Evolutionary conservation across 2,329 filamentous ascomycete species (phyloP).

Genomic region (Pyrenophora teres): DNA sequence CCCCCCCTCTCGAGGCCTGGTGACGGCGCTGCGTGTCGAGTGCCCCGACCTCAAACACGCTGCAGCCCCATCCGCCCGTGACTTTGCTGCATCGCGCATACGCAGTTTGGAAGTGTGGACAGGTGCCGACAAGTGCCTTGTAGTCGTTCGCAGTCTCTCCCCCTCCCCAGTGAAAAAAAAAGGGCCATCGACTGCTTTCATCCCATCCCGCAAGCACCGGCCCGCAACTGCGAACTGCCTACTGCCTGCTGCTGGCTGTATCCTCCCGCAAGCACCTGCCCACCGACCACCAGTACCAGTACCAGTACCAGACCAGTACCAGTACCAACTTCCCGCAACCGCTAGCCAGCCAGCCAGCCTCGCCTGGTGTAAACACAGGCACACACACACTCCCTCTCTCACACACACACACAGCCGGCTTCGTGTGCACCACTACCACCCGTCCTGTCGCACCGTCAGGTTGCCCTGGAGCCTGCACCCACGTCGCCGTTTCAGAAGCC

Average conservation of each 20-base stretch:
- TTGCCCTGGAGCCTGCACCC: constrained; percentile 15
- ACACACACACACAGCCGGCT: neutral
- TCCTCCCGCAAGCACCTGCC: constrained; percentile 9
- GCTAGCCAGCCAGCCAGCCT: constrained; percentile 11
- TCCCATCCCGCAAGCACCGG: neutral
- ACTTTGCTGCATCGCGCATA: constrained; percentile 1
- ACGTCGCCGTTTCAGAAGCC: constrained; percentile 42
- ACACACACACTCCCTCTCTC: no score
- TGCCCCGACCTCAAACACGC: constrained; percentile 1
- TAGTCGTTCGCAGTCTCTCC: neutral
- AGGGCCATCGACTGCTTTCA: neutral
- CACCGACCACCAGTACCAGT: no score
- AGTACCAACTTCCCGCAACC: constrained; percentile 1
- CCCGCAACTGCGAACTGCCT: neutral
- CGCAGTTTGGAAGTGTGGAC: neutral
- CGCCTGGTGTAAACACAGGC: constrained; percentile 9
- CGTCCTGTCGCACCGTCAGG: constrained; percentile 11
- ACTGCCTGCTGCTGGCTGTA: constrained; percentile 3
- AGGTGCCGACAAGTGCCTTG: neutral
- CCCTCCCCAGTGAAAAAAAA: neutral
- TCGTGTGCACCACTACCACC: constrained; percentile 8
- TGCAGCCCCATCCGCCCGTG: neutral
- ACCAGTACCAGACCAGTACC: no score
- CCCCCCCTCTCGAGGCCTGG: neutral
- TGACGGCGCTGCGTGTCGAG: constrained; percentile 6